Conservation (phyloP, 805 yeast genomes). For the Ogataea parapolymorpha region DNA sequence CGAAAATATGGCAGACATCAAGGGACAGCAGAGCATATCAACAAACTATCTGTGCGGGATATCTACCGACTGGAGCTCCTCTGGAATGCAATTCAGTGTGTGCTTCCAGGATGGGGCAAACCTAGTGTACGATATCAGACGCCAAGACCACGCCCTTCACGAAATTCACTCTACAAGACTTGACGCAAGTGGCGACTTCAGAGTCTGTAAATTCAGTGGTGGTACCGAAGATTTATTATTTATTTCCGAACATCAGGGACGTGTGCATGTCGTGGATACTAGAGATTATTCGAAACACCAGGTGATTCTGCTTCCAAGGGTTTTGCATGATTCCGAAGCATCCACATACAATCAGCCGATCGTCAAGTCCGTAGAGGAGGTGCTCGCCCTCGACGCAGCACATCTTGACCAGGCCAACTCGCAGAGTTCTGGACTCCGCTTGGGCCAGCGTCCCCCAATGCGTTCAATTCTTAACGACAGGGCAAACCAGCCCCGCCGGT, state of each 20-base stretch:
- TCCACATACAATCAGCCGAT: conserved; percentile 27
- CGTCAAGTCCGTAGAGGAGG: conserved; percentile 30
- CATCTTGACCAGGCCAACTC: not conserved
- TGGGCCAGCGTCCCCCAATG: not conserved
- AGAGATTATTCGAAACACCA: conserved; percentile 72
- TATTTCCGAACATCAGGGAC: conserved; percentile 79
- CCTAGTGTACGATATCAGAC: conserved; percentile 72
- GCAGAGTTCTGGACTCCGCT: not conserved
- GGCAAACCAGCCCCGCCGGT: conserved; percentile 3
- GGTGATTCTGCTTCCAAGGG: conserved; percentile 62
- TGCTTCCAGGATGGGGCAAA: conserved; percentile 86
- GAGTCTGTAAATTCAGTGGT: conserved; percentile 50
- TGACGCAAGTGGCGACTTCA: conserved; percentile 39
- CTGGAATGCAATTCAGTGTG: conserved; percentile 70
- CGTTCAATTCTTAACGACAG: not conserved
- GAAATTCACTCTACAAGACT: conserved; percentile 59
- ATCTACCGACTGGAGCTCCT: conserved; percentile 74
- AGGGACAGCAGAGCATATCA: conserved; percentile 35
- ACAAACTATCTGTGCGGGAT: conserved; percentile 78
- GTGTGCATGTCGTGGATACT: conserved; percentile 81
- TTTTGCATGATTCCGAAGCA: conserved; percentile 13
- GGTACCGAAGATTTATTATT: conserved; percentile 74
- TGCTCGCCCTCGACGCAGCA: conserved; percentile 12
- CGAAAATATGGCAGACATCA: conserved; percentile 24
- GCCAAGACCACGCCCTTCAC: conserved; percentile 48